phyloP scores from a whole-genome alignment of 2,329 filamentous ascomycete species.

The Colletotrichum incanum region DNA sequence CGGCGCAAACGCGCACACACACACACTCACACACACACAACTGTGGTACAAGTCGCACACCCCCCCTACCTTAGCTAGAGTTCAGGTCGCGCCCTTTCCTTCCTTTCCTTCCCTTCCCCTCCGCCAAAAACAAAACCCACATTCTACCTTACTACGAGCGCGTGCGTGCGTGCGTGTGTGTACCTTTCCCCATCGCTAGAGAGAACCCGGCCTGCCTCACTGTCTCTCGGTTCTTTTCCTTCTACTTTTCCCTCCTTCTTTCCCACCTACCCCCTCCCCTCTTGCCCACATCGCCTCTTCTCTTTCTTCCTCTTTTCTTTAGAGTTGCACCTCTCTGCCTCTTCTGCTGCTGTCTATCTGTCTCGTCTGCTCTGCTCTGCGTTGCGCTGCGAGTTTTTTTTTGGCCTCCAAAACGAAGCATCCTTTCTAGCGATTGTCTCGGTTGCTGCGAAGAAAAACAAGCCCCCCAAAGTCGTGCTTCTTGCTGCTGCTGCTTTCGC shows the following conservation, averaged over 20 bases:
- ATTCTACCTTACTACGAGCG: constrained; percentile 12
- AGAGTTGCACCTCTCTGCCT: constrained; percentile 45
- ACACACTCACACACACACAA: not conserved
- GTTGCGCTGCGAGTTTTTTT: constrained; percentile 37
- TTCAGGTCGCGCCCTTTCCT: constrained; percentile 25
- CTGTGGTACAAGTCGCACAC: not conserved
- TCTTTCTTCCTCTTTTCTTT: constrained; percentile 41
- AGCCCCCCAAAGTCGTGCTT: constrained; percentile 28
- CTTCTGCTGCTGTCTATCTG: constrained; percentile 52
- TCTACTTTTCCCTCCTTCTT: constrained; percentile 48
- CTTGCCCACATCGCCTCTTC: constrained; percentile 30
- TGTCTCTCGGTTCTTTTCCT: constrained; percentile 50
- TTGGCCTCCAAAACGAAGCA: constrained; percentile 35
- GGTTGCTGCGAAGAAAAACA: constrained; percentile 33
- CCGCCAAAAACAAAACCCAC: constrained; percentile 26
- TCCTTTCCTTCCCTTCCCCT: constrained; percentile 7
- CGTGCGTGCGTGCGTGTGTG: not conserved
- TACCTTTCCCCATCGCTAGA: constrained; percentile 28
- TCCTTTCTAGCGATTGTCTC: constrained; percentile 43
- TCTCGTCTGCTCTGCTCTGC: constrained; percentile 43
- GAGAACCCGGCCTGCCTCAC: constrained; percentile 50
- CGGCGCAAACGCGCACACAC: not conserved
- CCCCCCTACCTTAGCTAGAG: constrained; percentile 6
- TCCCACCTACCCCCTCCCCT: constrained; percentile 44
- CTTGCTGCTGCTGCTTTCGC: constrained; percentile 26